Conservation (phyloP, 352 stramenopile species). For the Lagenidium giganteum region DNA sequence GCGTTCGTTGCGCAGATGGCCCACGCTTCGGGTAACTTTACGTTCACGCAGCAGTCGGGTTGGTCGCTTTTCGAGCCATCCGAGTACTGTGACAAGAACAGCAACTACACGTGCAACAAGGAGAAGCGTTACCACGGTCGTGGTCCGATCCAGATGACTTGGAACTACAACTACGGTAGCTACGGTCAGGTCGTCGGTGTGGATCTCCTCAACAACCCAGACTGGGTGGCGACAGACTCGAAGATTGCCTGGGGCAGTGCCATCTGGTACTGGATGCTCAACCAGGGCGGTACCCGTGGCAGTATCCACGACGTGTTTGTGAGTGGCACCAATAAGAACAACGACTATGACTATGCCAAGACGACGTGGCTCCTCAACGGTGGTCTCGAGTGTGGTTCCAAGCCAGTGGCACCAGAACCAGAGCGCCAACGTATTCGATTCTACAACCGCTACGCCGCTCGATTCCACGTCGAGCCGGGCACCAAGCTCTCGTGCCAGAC, state of each 20-base stretch:
- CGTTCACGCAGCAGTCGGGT: conserved; percentile 9
- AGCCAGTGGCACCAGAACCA: conserved; percentile 2
- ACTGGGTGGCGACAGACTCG: conserved; percentile 9
- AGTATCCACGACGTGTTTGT: conserved; percentile 18
- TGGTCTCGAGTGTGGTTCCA: conserved; percentile 13
- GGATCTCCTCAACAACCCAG: conserved; percentile 11
- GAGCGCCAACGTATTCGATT: conserved; percentile 2
- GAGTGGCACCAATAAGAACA: not conserved
- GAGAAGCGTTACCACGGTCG: conserved; percentile 15
- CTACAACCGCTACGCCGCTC: not conserved
- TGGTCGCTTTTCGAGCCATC: not conserved
- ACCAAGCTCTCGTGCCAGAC: conserved; percentile 3
- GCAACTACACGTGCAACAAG: conserved; percentile 5
- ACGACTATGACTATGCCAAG: conserved; percentile 8
- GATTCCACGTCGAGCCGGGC: conserved; percentile 7
- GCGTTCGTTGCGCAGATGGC: conserved; percentile 16
- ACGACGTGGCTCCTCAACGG: conserved; percentile 18
- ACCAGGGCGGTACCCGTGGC: conserved; percentile 1
- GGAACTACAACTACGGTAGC: conserved; percentile 21
- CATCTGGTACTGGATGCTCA: conserved; percentile 15
- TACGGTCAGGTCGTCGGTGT: conserved; percentile 5
- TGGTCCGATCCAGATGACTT: conserved; percentile 16
- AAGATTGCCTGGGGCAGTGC: conserved; percentile 14
- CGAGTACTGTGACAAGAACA: conserved; percentile 10
- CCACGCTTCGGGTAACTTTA: conserved; percentile 13